These are phyloP conservation scores for Beauveria caledonica DNA, from an alignment of 2,329 filamentous ascomycete genomes.

Conservation along the genomic window DNA sequence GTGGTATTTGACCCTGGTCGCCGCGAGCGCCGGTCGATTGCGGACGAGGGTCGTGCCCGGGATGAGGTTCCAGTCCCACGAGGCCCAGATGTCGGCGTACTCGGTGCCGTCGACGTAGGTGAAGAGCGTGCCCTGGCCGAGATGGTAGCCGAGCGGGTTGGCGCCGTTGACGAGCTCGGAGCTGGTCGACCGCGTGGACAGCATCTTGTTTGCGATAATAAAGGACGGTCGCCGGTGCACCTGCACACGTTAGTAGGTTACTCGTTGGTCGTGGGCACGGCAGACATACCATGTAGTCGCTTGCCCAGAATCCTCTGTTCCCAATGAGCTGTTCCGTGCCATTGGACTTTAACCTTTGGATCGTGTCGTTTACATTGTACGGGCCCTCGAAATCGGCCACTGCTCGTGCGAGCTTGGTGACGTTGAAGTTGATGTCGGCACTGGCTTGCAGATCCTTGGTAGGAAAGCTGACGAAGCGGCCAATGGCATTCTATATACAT, in stretches of 20 bases:
- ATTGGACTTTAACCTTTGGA: constrained; percentile 16
- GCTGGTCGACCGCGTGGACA: constrained; percentile 16
- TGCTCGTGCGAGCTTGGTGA: constrained; percentile 15
- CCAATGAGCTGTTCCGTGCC: constrained; percentile 17
- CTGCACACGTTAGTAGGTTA: background rate
- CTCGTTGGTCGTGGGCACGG: no score
- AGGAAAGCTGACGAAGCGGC: constrained; percentile 18
- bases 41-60: constrained; percentile 17
- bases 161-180: constrained; percentile 18
- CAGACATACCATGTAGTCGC: constrained; percentile 18
- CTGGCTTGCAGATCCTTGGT: constrained; percentile 17
- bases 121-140: constrained; percentile 19
- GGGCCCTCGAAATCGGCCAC: constrained; percentile 15
- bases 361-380: constrained; percentile 12
- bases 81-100: constrained; percentile 18
- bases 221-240: constrained; percentile 15
- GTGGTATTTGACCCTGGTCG: constrained; percentile 3
- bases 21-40: constrained; percentile 12
- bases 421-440: constrained; percentile 20
- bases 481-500: constrained; percentile 15
- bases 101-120: constrained; percentile 18
- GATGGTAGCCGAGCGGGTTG: constrained; percentile 17
- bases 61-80: constrained; percentile 20
- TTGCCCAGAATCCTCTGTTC: constrained; percentile 19
- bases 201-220: constrained; percentile 16